Evolutionary conservation across 176 grass and related monocot species (phyloP), one percentile per base, ranked within the genome.

Genomic region (Thalia dealbata): DNA sequence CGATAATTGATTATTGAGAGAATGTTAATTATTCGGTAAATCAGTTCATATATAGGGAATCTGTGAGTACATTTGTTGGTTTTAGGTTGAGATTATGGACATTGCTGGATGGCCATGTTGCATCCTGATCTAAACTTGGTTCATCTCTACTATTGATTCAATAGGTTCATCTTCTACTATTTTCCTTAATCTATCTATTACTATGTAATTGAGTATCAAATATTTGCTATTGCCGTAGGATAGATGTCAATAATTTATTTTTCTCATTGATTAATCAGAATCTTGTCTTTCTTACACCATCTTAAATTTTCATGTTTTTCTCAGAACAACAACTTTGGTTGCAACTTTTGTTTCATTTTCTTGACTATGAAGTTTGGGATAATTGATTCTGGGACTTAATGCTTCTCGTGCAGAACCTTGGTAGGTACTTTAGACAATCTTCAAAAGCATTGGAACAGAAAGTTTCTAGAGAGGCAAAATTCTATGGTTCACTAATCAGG

Each of bases 401-500:
- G 46, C 25, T 42, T 29, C 56, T 78, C 81, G 28, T 18, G 23
- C 81, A 97, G 93, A 85, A 92, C 84, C 70, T 97, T 64, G 85
- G 78, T 58, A 76, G 81, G 55, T 97, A 97, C 70, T 97, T 97
- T 70, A 97, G 88, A 72, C 93, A 97, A 60, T 92, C 86, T 22
- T 80, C 89, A 23, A 92, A 84, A 72, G 86, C 82, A 64, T 86
- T 97, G 84, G 89, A 90, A 55, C 93, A 86, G 81, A 87, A 92
- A 52, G 82, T 92, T 52, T 82, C 82, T 63, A 90, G 81, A 76
- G 93, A 88, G 51, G 83, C 89, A 48, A 92, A 84, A 81, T 97
- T 97, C 76, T 92, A 88, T 14, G 83, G 73, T 69, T 90, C 93
- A 13, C 86, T 97, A 21, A 97, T 97, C 76, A 97, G 93, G 93